phyloP scores from a whole-genome alignment of 805 yeast genomes.

The Suhomyces sp. region DNA sequence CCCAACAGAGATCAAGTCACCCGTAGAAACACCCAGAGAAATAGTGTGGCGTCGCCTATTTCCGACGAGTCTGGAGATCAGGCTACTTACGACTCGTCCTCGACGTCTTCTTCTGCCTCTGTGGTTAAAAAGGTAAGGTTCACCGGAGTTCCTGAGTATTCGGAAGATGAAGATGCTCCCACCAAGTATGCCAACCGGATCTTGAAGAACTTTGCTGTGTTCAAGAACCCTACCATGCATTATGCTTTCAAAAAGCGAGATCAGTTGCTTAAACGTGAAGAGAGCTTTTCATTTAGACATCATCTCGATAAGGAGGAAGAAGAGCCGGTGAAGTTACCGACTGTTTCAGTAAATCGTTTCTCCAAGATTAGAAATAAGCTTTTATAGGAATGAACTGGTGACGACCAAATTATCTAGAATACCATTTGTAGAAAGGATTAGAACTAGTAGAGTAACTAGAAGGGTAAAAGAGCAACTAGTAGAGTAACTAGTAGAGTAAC shows the following conservation, averaged over 20 bases:
- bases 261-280: conserved; percentile 37
- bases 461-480: not conserved
- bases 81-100: not conserved
- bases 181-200: conserved; percentile 36
- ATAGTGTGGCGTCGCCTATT: conserved; percentile 21
- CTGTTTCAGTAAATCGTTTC: conserved; percentile 9
- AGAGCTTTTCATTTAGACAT: conserved; percentile 32
- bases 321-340: conserved; percentile 1
- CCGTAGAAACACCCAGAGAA: conserved; percentile 27
- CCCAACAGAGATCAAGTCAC: conserved; percentile 24
- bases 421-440: no score
- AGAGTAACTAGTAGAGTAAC: no score
- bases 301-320: conserved; percentile 7
- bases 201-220: conserved; percentile 38
- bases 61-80: not conserved
- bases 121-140: conserved; percentile 47
- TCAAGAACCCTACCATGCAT: conserved; percentile 13
- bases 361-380: conserved; percentile 20
- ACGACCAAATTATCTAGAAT: no score
- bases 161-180: conserved; percentile 56
- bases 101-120: conserved; percentile 11
- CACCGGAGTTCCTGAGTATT: conserved; percentile 49
- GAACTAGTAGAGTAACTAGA: no score
- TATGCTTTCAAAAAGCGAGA: conserved; percentile 31
- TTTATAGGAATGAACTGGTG: conserved; percentile 6